phyloP scores from a whole-genome alignment of 2,329 filamentous ascomycete genomes.

The Calonectria hawksworthii region DNA sequence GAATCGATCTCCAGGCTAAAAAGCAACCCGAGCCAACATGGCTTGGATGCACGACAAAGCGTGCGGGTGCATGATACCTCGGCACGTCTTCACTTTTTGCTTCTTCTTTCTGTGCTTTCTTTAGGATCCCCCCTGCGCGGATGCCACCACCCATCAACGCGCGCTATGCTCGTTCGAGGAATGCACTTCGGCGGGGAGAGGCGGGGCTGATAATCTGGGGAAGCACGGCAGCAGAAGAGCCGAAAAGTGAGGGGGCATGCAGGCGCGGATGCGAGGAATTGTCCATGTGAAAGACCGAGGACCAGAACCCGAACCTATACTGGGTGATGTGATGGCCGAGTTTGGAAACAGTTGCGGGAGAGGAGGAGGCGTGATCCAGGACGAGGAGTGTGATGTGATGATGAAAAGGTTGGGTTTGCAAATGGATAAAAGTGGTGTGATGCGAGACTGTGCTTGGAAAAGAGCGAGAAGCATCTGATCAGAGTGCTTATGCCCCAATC shows the following conservation, averaged over 20 bases:
- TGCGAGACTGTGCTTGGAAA: background rate
- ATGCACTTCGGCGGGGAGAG: slow-evolving; percentile 18
- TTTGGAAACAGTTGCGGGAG: slow-evolving; percentile 18
- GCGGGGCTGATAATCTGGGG: slow-evolving; percentile 24
- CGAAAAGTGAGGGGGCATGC: background rate
- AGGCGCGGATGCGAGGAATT: background rate
- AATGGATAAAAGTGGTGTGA: background rate
- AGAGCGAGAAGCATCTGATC: background rate
- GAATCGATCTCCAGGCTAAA: background rate
- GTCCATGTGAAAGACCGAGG: background rate
- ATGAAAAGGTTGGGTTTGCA: background rate
- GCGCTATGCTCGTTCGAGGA: slow-evolving; percentile 16
- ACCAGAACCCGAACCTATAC: too few relatives aligned
- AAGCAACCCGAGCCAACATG: too few relatives aligned
- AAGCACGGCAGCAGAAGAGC: slow-evolving; percentile 22
- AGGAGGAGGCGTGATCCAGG: background rate
- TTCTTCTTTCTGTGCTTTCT: background rate
- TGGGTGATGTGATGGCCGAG: background rate
- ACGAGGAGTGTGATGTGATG: background rate
- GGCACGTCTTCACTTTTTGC: background rate
- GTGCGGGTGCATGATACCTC: slow-evolving; percentile 1
- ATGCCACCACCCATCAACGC: background rate
- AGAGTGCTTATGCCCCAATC: background rate
- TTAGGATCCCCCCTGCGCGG: background rate
- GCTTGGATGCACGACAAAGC: background rate